A percentile compares a stretch with the other conserved stretches of the same genome.
Evolutionary conservation across 495 filamentous ascomycete genomes (phyloP).

Genomic region (Hypoxylon trugodes): DNA sequence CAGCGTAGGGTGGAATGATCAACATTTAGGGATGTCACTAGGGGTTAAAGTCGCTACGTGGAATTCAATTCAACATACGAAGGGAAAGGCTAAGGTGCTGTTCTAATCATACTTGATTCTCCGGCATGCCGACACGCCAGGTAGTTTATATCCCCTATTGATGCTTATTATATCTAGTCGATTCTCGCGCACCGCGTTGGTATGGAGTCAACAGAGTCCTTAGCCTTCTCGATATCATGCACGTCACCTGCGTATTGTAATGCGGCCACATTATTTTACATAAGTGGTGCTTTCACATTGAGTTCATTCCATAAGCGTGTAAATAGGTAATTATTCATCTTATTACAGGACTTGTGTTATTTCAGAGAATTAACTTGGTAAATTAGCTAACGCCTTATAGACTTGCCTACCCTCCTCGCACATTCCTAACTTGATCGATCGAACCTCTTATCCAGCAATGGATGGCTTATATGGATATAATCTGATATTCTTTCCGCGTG

Average conservation of each 20-base stretch:
- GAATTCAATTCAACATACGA: slow-evolving; percentile 22
- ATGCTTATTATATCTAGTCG: slow-evolving; percentile 1
- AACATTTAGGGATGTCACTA: slow-evolving; percentile 13
- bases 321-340: too few species aligned
- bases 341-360: too few species aligned
- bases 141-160: neutral
- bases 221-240: neutral
- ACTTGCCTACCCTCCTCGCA: too few species aligned
- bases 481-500: too few species aligned
- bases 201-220: slow-evolving; percentile 2
- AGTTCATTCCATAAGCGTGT: too few species aligned
- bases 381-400: too few species aligned
- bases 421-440: too few species aligned
- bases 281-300: too few species aligned
- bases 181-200: neutral
- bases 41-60: neutral
- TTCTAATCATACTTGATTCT: neutral
- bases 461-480: neutral
- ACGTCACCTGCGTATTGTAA: neutral
- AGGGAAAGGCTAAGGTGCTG: slow-evolving; percentile 6
- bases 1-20: slow-evolving; percentile 2
- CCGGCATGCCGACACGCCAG: neutral
- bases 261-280: neutral
- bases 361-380: too few species aligned
- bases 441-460: too few species aligned